phyloP scores from a whole-genome alignment of 495 filamentous ascomycete genomes.

The Saxophila tyrrhenica region DNA sequence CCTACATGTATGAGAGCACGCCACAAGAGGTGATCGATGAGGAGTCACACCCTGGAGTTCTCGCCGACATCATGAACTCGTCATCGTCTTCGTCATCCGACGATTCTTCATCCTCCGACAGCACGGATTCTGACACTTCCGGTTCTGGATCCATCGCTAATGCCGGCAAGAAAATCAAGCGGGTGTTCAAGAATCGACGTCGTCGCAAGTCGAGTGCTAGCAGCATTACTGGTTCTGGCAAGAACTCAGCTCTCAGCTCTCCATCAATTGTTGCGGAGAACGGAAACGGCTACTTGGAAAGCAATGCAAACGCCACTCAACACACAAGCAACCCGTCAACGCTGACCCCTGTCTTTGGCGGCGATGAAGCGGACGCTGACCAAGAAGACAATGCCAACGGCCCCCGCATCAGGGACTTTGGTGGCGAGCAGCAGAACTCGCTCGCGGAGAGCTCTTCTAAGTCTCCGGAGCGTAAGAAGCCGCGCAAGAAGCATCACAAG shows the following conservation, averaged over 20 bases:
- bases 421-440: slow-evolving; percentile 7
- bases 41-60: slow-evolving; percentile 70
- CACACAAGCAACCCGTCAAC: slow-evolving; percentile 17
- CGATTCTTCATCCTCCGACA: slow-evolving; percentile 47
- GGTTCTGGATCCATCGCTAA: slow-evolving; percentile 48
- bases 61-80: slow-evolving; percentile 66
- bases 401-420: slow-evolving; percentile 36
- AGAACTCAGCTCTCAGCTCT: slow-evolving; percentile 31
- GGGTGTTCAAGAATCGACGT: slow-evolving; percentile 52
- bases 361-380: slow-evolving; percentile 36
- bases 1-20: slow-evolving; percentile 82
- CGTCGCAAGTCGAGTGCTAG: slow-evolving; percentile 67
- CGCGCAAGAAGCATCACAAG: slow-evolving; percentile 34
- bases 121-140: slow-evolving; percentile 48
- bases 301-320: neutral
- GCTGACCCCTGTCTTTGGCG: slow-evolving; percentile 33
- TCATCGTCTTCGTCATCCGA: slow-evolving; percentile 46
- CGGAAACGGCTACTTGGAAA: neutral
- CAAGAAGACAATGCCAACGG: slow-evolving; percentile 26
- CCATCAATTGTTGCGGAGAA: slow-evolving; percentile 23
- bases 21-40: slow-evolving; percentile 84
- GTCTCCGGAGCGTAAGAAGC: slow-evolving; percentile 19
- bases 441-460: neutral
- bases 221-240: slow-evolving; percentile 38
- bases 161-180: slow-evolving; percentile 60